Evolutionary conservation across 2,329 filamentous ascomycete genomes (phyloP).

Genomic region (Byssoonygena ceratinophila): DNA sequence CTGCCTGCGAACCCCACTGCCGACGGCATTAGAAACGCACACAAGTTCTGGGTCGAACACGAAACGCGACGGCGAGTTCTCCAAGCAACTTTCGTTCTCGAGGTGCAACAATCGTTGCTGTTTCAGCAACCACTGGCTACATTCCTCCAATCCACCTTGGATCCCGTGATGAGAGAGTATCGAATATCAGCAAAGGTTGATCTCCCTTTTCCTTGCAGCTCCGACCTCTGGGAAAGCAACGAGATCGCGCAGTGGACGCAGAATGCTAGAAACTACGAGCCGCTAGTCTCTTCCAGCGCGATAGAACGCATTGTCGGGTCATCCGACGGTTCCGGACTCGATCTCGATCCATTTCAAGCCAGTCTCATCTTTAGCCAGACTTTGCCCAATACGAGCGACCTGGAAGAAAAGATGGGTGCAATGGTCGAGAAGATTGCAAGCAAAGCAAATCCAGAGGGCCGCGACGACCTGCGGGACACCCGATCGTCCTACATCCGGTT

Average conservation of each 20-base stretch:
- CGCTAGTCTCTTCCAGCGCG: conserved; percentile 16
- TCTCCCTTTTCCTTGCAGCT: conserved; percentile 26
- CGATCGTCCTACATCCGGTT: conserved; percentile 18
- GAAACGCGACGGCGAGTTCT: conserved; percentile 28
- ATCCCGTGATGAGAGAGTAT: conserved; percentile 8
- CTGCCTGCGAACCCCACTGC: conserved; percentile 19
- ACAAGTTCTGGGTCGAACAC: conserved; percentile 29
- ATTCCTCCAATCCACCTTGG: conserved; percentile 20
- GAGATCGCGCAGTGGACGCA: conserved; percentile 23
- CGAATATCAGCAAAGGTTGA: conserved; percentile 16
- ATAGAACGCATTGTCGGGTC: conserved; percentile 13
- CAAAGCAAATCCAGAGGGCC: not conserved
- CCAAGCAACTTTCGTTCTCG: conserved; percentile 27
- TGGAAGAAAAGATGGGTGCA: conserved; percentile 13
- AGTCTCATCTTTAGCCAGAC: conserved; percentile 20
- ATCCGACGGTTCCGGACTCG: not conserved
- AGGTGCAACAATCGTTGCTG: conserved; percentile 25
- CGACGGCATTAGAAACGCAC: conserved; percentile 23
- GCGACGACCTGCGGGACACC: not conserved
- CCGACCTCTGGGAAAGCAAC: conserved; percentile 26
- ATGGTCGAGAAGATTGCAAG: conserved; percentile 14
- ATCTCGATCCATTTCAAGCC: conserved; percentile 20
- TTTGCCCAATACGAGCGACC: conserved; percentile 13
- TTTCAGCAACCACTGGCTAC: conserved; percentile 25
- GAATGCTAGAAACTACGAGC: conserved; percentile 17